Base-by-base conservation (phyloP, 2,329 filamentous ascomycete species). In the Triangularia setosa region DNA sequence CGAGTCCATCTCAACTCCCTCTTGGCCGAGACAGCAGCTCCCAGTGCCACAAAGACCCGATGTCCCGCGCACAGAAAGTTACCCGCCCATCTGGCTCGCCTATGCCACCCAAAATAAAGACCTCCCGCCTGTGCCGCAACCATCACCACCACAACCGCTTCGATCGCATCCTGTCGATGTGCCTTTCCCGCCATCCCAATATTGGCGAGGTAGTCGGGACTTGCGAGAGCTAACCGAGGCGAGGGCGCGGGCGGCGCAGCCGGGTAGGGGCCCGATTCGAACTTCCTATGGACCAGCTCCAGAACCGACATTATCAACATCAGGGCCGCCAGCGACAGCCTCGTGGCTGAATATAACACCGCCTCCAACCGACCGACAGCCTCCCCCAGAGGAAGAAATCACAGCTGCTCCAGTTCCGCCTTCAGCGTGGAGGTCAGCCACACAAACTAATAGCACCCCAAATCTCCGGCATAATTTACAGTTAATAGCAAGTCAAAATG, bases 191-290 rank as follows among this genome's bases (percentile, higher is more conserved):
- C 25, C 62, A 1, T 25, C 28, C 16, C 67, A 69, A n/a, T 44
- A 27, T 28, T 67, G 64, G 61, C 65, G 61, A 18, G 67, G 62
- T 14, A 68, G 67, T 55, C 63, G 65, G 11, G 64, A 67, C 8
- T 60, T 68, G 58, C 64, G 62, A 55, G 69, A 70, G 18, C 64
- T 70, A 2, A 58, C n/a, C 12, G 57, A 67, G n/a, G 69, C 69
- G 28, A 64, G 69, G 16, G 68, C 66, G 2, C 61, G 66, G 4
- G 65, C 64, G 25, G 33, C 48, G 1, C 33, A 67, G 25, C 44
- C 60, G 6, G 64, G 67, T 4, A 61, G 27, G 9, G 18, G 62
- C 0, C 61, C 65, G 6, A 25, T 52, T n/a, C 28, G 40, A 18
- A 69, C 67, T 8, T 67, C 68, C 2, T 67, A 68, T 56, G 65